A percentile compares a stretch with the other conserved stretches of the same genome.
Conservation (phyloP, 495 filamentous ascomycete genomes). For the Podospora australis region DNA sequence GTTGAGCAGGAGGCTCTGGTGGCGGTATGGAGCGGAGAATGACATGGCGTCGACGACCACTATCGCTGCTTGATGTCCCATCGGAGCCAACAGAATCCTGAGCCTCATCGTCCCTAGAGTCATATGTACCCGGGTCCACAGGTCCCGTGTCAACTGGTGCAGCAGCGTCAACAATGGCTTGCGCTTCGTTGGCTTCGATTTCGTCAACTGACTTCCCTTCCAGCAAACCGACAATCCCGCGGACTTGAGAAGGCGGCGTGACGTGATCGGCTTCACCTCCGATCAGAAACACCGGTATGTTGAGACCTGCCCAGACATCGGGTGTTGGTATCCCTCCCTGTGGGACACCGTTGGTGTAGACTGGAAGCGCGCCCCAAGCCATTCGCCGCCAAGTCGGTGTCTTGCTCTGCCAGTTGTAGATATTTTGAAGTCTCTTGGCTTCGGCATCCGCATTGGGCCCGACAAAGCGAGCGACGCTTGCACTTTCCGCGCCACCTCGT, state of each 20-base stretch:
- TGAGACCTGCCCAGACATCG: constrained; percentile 66
- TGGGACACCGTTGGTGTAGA: constrained; percentile 41
- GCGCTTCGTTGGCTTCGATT: constrained; percentile 2
- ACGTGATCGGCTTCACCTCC: constrained; percentile 72
- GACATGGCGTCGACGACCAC: no score
- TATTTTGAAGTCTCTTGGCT: constrained; percentile 68
- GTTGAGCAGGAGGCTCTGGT: constrained; percentile 10
- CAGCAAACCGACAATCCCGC: constrained; percentile 48
- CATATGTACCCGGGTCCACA: neutral
- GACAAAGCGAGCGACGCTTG: constrained; percentile 73
- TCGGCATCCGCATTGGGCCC: constrained; percentile 67
- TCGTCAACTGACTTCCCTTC: constrained; percentile 12
- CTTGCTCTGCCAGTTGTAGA: constrained; percentile 76
- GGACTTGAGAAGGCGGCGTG: constrained; percentile 62
- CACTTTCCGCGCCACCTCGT: constrained; percentile 67
- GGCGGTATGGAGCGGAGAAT: constrained; percentile 30
- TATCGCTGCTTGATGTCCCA: no score
- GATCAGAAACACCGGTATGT: constrained; percentile 68
- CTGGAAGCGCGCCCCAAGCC: constrained; percentile 63
- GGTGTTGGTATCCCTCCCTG: constrained; percentile 62
- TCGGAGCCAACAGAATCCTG: neutral
- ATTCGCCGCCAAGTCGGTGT: constrained; percentile 80
- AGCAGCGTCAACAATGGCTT: constrained; percentile 35
- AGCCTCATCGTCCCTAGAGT: neutral
- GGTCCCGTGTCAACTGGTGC: constrained; percentile 33